Percentiles rank a stretch among this genome's conserved stretches.
phyloP scores from a whole-genome alignment of 164 flowering plant genomes.

The Nelumbo lutea region DNA sequence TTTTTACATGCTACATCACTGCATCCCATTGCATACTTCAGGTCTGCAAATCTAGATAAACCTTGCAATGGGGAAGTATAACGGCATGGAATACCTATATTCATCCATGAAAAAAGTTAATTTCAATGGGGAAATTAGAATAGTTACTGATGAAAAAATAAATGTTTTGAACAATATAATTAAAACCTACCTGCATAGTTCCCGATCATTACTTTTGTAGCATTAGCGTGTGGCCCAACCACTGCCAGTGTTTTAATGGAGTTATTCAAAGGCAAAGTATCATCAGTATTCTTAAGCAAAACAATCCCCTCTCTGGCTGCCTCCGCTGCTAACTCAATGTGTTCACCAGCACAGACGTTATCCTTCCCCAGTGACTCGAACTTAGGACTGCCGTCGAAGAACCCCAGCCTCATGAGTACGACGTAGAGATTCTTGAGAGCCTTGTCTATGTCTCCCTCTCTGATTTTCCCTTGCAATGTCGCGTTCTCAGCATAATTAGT shows the following conservation, averaged over 20 bases:
- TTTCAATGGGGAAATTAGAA: background rate
- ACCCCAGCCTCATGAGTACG: background rate
- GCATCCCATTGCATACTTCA: slow-evolving; percentile 11
- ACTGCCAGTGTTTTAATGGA: background rate
- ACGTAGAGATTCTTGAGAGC: background rate
- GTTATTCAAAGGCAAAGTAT: background rate
- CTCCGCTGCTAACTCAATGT: background rate
- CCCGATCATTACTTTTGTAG: background rate
- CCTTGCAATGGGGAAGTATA: slow-evolving; percentile 13
- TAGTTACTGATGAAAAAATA: no score
- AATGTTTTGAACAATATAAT: background rate
- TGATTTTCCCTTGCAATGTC: background rate
- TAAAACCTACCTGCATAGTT: background rate
- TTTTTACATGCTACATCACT: slow-evolving; percentile 5
- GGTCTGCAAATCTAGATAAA: slow-evolving; percentile 6
- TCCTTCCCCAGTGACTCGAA: background rate
- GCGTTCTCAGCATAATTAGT: background rate
- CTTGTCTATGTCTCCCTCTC: background rate
- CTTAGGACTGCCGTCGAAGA: background rate
- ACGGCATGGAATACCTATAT: background rate
- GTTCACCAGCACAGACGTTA: background rate
- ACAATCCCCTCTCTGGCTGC: background rate
- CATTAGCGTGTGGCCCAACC: background rate
- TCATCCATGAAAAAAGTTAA: background rate
- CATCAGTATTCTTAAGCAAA: background rate